Conservation (phyloP, 768 basidiomycete species). For the Collybia nuda region DNA sequence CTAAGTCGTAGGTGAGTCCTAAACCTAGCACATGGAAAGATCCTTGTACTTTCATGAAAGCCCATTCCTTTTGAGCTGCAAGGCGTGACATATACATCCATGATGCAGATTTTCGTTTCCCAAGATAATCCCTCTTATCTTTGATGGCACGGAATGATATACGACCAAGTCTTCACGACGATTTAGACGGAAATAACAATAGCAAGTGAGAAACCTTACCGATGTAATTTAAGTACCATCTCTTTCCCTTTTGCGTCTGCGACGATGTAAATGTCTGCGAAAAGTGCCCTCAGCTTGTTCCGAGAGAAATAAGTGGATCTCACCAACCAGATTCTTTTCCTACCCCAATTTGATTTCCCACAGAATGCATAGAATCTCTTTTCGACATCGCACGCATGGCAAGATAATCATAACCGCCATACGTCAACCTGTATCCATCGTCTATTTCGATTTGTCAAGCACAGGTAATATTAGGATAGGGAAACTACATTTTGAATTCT, state of each 20-base stretch:
- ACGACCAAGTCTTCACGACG: constrained; percentile 75
- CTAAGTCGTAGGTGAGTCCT: constrained; percentile 35
- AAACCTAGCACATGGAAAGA: neutral
- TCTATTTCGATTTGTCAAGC: constrained; percentile 48
- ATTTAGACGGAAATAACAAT: neutral
- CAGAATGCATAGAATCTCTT: constrained; percentile 82
- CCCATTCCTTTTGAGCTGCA: constrained; percentile 96
- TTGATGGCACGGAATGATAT: constrained; percentile 97
- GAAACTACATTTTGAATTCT: constrained; percentile 82
- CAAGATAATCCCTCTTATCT: constrained; percentile 93
- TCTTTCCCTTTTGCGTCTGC: constrained; percentile 82
- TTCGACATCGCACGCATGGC: constrained; percentile 93
- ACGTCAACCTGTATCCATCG: constrained; percentile 95
- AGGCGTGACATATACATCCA: constrained; percentile 99
- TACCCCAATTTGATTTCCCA: constrained; percentile 97
- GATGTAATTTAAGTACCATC: constrained; percentile 91
- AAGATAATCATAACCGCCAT: constrained; percentile 97
- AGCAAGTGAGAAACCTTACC: constrained; percentile 44
- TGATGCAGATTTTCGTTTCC: constrained; percentile 91
- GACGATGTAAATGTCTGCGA: constrained; percentile 83
- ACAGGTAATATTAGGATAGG: neutral
- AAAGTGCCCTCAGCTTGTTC: neutral
- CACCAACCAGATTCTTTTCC: constrained; percentile 91
- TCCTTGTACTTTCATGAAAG: constrained; percentile 87
- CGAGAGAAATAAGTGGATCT: constrained; percentile 1